Conservation (phyloP, 2,329 filamentous ascomycete species). For the Fusarium decemcellulare region DNA sequence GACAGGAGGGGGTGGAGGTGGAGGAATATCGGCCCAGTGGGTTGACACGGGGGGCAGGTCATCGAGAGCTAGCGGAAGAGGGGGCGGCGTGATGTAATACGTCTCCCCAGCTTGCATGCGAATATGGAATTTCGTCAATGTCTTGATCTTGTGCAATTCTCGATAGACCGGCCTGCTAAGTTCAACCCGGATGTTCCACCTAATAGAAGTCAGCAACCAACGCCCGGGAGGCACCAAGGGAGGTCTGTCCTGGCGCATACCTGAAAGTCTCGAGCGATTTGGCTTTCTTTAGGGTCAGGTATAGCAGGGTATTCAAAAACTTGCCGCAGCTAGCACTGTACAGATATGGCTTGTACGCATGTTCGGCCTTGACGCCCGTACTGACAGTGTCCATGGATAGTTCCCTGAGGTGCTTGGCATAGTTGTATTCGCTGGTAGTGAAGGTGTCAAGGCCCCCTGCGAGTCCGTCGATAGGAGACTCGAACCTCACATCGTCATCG, state of each 20-base stretch:
- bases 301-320: conserved; percentile 74
- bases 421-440: conserved; percentile 74
- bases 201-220: conserved; percentile 44
- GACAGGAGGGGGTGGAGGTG: conserved; percentile 39
- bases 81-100: conserved; percentile 65
- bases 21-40: conserved; percentile 48
- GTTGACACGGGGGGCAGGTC: conserved; percentile 48
- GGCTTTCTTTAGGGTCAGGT: conserved; percentile 69
- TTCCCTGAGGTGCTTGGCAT: conserved; percentile 69
- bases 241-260: conserved; percentile 54
- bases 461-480: conserved; percentile 69
- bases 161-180: conserved; percentile 71
- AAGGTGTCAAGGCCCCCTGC: conserved; percentile 73
- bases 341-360: conserved; percentile 67
- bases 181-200: conserved; percentile 76
- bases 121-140: conserved; percentile 68
- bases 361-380: conserved; percentile 66
- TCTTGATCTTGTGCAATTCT: conserved; percentile 66
- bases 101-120: conserved; percentile 72
- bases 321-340: conserved; percentile 72
- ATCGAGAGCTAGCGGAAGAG: conserved; percentile 56
- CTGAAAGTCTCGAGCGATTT: conserved; percentile 69
- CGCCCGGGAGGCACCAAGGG: background rate
- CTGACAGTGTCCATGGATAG: conserved; percentile 70
- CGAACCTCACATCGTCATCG: conserved; percentile 66